Percentiles rank a stretch among this genome's conserved stretches.
phyloP scores from a whole-genome alignment of 768 basidiomycete species.

The Phaffia tasmanica region DNA sequence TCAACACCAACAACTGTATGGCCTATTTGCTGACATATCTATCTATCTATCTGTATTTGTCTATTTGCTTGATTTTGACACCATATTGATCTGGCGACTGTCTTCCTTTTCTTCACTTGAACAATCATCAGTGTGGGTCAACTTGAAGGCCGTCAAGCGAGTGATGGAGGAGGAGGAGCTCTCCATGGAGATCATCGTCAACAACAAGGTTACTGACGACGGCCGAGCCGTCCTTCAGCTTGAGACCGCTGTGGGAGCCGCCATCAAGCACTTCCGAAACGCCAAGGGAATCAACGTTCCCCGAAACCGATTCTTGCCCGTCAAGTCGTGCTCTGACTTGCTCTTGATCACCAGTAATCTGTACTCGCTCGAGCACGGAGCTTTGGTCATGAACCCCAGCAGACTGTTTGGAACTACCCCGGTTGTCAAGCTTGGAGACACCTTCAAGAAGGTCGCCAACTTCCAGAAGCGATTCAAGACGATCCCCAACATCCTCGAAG shows the following conservation, averaged over 20 bases:
- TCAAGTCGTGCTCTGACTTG: conserved; percentile 68
- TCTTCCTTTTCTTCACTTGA: conserved; percentile 9
- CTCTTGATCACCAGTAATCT: conserved; percentile 85
- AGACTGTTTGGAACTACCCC: conserved; percentile 73
- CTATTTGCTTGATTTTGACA: background rate
- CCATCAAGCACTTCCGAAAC: conserved; percentile 69
- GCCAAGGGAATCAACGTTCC: conserved; percentile 76
- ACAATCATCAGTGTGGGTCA: conserved; percentile 38
- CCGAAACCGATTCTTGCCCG: conserved; percentile 80
- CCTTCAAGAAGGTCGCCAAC: conserved; percentile 82
- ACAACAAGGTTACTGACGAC: conserved; percentile 68
- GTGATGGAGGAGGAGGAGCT: conserved; percentile 74
- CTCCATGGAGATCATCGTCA: conserved; percentile 77
- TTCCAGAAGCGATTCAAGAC: conserved; percentile 94
- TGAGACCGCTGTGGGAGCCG: conserved; percentile 86
- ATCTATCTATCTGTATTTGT: no score
- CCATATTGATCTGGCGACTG: background rate
- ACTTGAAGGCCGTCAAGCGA: conserved; percentile 63
- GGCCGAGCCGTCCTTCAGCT: conserved; percentile 75
- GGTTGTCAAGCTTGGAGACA: conserved; percentile 93
- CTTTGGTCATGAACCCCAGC: conserved; percentile 68
- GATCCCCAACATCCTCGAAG: conserved; percentile 77
- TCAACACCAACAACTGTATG: conserved; percentile 46
- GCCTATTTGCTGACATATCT: background rate
- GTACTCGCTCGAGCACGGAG: conserved; percentile 79